Evolutionary conservation across 495 filamentous ascomycete genomes (phyloP).

Genomic region (Penicillium lagena): DNA sequence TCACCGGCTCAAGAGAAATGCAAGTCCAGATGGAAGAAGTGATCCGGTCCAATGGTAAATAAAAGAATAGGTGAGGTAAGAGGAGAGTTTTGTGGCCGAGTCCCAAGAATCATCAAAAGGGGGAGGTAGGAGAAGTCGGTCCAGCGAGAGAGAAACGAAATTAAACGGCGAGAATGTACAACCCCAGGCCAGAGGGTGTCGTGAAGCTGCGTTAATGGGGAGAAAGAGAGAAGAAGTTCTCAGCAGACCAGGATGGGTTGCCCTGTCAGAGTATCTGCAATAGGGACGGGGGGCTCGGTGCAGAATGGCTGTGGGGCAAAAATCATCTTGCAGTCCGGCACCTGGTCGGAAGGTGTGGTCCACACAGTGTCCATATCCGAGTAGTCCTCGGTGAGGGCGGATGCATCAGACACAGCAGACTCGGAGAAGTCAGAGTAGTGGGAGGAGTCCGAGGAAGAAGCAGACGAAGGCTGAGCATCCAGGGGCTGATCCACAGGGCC

Average conservation of each 20-base stretch:
- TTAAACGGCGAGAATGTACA: too few relatives aligned
- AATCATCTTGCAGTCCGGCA: slow-evolving; percentile 27
- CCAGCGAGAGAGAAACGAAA: too few relatives aligned
- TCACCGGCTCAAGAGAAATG: too few relatives aligned
- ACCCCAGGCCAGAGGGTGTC: too few relatives aligned
- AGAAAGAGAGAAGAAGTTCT: background rate
- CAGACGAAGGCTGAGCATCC: slow-evolving; percentile 29
- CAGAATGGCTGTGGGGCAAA: slow-evolving; percentile 19
- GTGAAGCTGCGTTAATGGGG: too few relatives aligned
- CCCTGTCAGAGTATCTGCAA: slow-evolving; percentile 15
- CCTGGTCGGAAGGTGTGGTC: slow-evolving; percentile 25
- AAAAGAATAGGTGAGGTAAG: too few relatives aligned
- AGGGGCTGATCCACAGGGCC: slow-evolving; percentile 22
- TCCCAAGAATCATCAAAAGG: too few relatives aligned
- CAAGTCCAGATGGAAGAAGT: too few relatives aligned
- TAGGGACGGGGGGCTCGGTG: slow-evolving; percentile 18
- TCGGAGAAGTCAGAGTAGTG: slow-evolving; percentile 36
- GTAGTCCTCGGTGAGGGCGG: slow-evolving; percentile 38
- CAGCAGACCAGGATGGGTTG: slow-evolving; percentile 22
- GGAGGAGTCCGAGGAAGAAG: slow-evolving; percentile 34
- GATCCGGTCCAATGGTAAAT: too few relatives aligned
- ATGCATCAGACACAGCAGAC: slow-evolving; percentile 36
- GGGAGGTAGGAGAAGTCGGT: too few relatives aligned
- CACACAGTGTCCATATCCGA: slow-evolving; percentile 36
- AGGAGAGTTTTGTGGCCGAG: too few relatives aligned